Conservation (phyloP, 1,139 yeast species). For the Pichia sp. region DNA sequence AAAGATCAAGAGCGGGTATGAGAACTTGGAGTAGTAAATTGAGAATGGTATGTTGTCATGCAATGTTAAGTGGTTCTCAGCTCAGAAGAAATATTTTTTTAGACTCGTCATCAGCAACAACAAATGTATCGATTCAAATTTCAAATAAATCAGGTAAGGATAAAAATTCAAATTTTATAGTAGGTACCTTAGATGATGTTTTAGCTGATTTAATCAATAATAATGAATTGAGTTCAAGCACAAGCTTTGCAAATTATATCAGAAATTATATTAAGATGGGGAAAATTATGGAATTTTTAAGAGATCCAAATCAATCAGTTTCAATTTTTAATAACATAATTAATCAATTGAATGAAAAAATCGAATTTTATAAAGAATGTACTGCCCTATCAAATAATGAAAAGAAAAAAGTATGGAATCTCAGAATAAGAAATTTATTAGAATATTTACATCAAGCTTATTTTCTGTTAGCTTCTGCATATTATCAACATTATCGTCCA, state of each 20-base stretch:
- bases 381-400: conserved; percentile 13
- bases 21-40: conserved; percentile 61
- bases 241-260: conserved; percentile 44
- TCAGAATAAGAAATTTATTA: conserved; percentile 39
- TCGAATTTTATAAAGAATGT: conserved; percentile 17
- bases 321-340: conserved; percentile 37
- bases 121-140: no score
- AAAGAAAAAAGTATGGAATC: conserved; percentile 18
- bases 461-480: conserved; percentile 76
- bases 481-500: conserved; percentile 54
- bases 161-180: conserved; percentile 17
- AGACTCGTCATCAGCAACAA: neutral
- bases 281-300: conserved; percentile 51
- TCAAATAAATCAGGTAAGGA: conserved; percentile 9
- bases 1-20: conserved; percentile 41
- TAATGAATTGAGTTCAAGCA: conserved; percentile 44
- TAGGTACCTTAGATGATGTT: conserved; percentile 64
- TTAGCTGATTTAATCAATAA: conserved; percentile 54
- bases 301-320: conserved; percentile 47
- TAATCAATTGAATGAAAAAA: conserved; percentile 32
- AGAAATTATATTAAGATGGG: conserved; percentile 38
- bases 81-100: conserved; percentile 1
- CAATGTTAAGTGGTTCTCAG: conserved; percentile 31
- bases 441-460: conserved; percentile 68
- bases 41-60: conserved; percentile 80